Base-by-base conservation (phyloP, 2,329 filamentous ascomycete species). In the Penicillium sp. region DNA sequence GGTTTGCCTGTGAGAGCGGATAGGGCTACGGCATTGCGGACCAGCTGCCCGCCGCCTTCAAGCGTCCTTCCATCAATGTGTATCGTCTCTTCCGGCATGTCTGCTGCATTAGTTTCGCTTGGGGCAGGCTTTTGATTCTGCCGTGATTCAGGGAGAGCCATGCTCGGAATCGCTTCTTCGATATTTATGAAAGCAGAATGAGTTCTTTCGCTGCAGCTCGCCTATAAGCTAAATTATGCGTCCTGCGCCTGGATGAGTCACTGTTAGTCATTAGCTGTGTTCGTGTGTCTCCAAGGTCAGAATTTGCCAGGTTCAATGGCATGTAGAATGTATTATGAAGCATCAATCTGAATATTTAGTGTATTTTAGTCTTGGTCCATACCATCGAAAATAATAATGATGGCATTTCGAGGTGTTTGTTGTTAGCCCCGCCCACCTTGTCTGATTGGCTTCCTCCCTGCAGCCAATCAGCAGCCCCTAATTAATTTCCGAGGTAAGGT, bases 41-140 rank as follows among this genome's bases (percentile, higher is more conserved):
- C 72, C 2, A 86, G 74, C 66, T 86, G 83, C 14, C 83, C 83
- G 24, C 83, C 83, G 40, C 83, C 83, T 76, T 86, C 83, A 20
- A 85, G 78, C 3, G 77, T 83, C 18, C 77, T 77, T 48, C 83
- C 83, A 64, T 83, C 77, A 11, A 85, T 68, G 50, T 72, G 65
- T 24, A 79, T 54, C 3, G 33, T 56, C 11, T 18, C 6, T 47
- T 47, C 33, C 26, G 47, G 12, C 24, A 8, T 16, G n/a, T 48
- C 38, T 42, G n/a, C 23, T n/a, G 21, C 28, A 23, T 20, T 1
- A 5, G 33, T 4, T 28, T 47, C 46, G 18, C 24, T 26, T 28
- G 20, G 20, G n/a, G 38, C 11, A 23, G 40, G 18, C 20, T 43
- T 23, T 11, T 43, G 9, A 21, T 23, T 23, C 40, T 23, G 1